Base-by-base conservation (phyloP, 2,329 filamentous ascomycete species). In the Penicillium sp. region DNA sequence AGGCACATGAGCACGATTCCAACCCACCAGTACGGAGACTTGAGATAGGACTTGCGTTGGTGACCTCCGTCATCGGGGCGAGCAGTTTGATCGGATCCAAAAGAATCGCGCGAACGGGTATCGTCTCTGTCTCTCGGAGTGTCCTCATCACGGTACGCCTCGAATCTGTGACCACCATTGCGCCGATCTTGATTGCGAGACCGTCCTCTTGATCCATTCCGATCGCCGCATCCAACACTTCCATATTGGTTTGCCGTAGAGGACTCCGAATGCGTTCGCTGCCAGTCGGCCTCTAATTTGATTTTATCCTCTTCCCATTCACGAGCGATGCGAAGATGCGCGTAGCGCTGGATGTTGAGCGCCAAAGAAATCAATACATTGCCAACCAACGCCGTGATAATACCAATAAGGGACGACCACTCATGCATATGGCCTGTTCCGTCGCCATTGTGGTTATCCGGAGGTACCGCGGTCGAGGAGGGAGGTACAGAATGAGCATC, bases 331-430 rank as follows among this genome's bases (percentile, higher is more conserved):
- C 86, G 82, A 49, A 93, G 89, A 66, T 98, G 93, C 29, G 93
- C 92, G 68, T 97, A 97, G 57, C 93, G 84, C 72, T 98, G 93
- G 43, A 95, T 92, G 66, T 98, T 98, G 53, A 98, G 81, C 10
- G 93, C 93, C 55, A 98, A 84, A 0, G 92, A 95, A 58, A 98
- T 97, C 46, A 98, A 80, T 29, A 96, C 77, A 64, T 98, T 98
- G 48, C 93, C 93, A 44, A 87, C 80, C 63, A 98, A 95, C 44
- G 93, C 91, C 2, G 91, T 95, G 46, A 92, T 73, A 64, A 98
- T 96, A 61, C 93, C 93, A 65, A 98, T 97, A 46, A 97, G 77
- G 24, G 90, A 95, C 41, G 90, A 95, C 91, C 92, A 97, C 68
- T 69, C 50, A 32, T 63, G 59, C 49, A 64, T 57, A 18, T 53